These are phyloP conservation scores for Penicillium robsamsonii DNA, from an alignment of 495 filamentous ascomycete genomes.

Conservation along the genomic window DNA sequence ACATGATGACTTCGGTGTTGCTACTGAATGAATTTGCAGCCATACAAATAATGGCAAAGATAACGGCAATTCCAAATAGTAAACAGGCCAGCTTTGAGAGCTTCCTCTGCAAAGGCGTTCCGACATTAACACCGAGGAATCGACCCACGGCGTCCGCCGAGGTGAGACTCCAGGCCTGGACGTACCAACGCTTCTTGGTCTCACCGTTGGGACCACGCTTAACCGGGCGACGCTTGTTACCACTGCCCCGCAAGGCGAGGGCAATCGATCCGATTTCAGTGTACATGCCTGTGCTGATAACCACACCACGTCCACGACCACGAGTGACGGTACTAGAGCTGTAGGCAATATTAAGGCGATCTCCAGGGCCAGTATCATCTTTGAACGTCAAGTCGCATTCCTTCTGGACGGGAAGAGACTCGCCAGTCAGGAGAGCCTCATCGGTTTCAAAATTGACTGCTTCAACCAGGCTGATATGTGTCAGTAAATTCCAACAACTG, in stretches of 20 bases:
- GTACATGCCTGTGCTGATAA: conserved; percentile 62
- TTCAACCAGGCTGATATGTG: conserved; percentile 36
- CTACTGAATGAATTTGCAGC: conserved; percentile 51
- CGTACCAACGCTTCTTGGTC: conserved; percentile 54
- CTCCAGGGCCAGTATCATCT: conserved; percentile 65
- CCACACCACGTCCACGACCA: conserved; percentile 75
- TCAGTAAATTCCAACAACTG: conserved; percentile 46
- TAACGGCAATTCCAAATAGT: conserved; percentile 57
- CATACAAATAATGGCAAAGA: conserved; percentile 59
- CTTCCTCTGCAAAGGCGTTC: conserved; percentile 59
- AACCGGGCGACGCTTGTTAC: conserved; percentile 35
- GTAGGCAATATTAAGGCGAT: conserved; percentile 47
- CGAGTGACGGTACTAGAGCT: conserved; percentile 70
- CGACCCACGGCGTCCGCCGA: conserved; percentile 57
- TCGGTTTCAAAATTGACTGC: conserved; percentile 65
- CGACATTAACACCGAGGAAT: conserved; percentile 61
- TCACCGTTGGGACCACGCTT: conserved; percentile 48
- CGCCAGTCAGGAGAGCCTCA: conserved; percentile 69
- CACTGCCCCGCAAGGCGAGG: conserved; percentile 46
- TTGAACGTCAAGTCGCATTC: conserved; percentile 67
- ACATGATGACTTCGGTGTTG: conserved; percentile 55
- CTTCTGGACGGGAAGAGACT: conserved; percentile 50
- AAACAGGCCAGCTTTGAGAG: conserved; percentile 61
- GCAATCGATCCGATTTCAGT: conserved; percentile 66
- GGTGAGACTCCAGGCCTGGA: conserved; percentile 58